Percentiles rank a stretch among this genome's conserved stretches.
Evolutionary conservation across 1,284 basidiomycete species (phyloP).

Genomic region (Microstroma glucosiphilum): DNA sequence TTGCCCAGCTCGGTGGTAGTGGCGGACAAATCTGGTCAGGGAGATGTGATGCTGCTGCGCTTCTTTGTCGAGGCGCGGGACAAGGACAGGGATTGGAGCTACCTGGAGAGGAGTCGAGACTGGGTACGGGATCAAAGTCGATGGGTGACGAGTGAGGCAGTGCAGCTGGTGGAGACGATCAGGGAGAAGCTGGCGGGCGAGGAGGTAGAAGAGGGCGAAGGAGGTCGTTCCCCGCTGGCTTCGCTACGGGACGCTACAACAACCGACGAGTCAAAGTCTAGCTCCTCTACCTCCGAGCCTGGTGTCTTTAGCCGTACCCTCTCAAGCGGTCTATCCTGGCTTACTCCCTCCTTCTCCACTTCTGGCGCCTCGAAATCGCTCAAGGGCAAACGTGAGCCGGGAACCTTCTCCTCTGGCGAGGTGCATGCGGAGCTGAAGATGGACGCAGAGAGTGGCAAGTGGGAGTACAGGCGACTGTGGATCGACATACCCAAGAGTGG

Average conservation of each 20-base stretch:
- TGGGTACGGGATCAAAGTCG: not conserved
- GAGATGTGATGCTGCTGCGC: not conserved
- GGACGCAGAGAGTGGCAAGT: not conserved
- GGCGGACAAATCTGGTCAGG: constrained; percentile 26
- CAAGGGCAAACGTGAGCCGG: constrained; percentile 8
- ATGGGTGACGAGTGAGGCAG: not conserved
- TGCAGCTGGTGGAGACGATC: not conserved
- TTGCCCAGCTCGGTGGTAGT: not conserved
- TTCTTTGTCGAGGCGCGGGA: constrained; percentile 28
- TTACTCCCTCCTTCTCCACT: not conserved
- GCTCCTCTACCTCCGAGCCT: not conserved
- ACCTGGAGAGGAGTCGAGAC: not conserved
- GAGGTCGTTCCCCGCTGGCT: too few relatives aligned
- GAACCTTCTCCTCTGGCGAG: not conserved
- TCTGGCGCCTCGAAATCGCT: not conserved
- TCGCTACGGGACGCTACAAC: too few relatives aligned
- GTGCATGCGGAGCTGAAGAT: constrained; percentile 19
- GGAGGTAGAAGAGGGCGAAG: not conserved
- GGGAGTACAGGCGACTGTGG: constrained; percentile 1
- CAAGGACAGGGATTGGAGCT: constrained; percentile 22
- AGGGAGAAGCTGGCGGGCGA: not conserved
- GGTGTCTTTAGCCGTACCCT: not conserved
- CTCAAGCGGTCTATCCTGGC: constrained; percentile 11
- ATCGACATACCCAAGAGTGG: not conserved
- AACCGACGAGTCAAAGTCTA: too few relatives aligned